Percentiles rank a stretch among this genome's conserved stretches.
phyloP scores from a whole-genome alignment of 805 yeast genomes.

The Kuraishia molischiana region DNA sequence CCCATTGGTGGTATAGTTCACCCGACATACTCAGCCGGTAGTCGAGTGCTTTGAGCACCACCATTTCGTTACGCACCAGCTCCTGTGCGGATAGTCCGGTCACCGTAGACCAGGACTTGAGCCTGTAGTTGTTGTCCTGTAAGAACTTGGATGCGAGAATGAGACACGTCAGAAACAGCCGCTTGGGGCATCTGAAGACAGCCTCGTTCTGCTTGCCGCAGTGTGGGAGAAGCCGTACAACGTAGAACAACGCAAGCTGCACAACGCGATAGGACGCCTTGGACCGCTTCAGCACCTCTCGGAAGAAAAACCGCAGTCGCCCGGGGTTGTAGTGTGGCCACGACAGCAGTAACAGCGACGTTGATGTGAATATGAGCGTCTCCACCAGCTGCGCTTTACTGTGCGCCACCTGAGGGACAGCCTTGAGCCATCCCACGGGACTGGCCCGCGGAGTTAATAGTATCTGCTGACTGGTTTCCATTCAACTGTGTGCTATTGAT shows the following conservation, averaged over 20 bases:
- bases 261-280: slow-evolving; percentile 52
- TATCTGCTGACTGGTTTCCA: neutral
- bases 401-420: too few relatives aligned
- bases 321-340: slow-evolving; percentile 4
- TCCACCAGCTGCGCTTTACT: slow-evolving; percentile 7
- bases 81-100: slow-evolving; percentile 50
- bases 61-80: slow-evolving; percentile 38
- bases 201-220: slow-evolving; percentile 5
- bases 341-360: slow-evolving; percentile 1
- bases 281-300: slow-evolving; percentile 37
- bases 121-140: slow-evolving; percentile 63
- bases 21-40: slow-evolving; percentile 48
- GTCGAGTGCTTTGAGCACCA: slow-evolving; percentile 41
- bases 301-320: slow-evolving; percentile 18
- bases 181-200: slow-evolving; percentile 41
- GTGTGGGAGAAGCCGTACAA: slow-evolving; percentile 24
- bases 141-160: slow-evolving; percentile 66
- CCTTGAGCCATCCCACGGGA: neutral
- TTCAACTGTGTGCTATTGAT: too few relatives aligned
- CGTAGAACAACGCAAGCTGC: slow-evolving; percentile 58
- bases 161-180: slow-evolving; percentile 56
- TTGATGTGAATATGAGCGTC: slow-evolving; percentile 6
- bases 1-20: slow-evolving; percentile 29
- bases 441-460: neutral
- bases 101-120: slow-evolving; percentile 66